Conservation (phyloP, 345 rosid genomes). For the Populus davidiana region DNA sequence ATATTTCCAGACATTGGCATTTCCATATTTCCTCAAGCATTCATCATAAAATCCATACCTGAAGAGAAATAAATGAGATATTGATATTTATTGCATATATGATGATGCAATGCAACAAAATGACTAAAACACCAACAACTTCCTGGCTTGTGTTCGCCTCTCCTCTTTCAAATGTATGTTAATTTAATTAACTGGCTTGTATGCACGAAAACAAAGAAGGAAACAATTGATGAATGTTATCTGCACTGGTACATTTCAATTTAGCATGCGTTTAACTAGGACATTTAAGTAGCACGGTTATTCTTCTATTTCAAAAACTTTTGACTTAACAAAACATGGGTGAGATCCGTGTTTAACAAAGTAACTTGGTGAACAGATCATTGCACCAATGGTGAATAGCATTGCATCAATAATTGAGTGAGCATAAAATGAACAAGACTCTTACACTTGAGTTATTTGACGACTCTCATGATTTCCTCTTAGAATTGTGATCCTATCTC, state of each 20-base stretch:
- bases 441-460: conserved; percentile 41
- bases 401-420: not conserved
- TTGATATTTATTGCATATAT: not conserved
- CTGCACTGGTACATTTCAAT: not conserved
- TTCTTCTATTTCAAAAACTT: not conserved
- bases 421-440: not conserved
- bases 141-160: not conserved
- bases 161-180: not conserved
- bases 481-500: conserved; percentile 36
- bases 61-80: conserved; percentile 2
- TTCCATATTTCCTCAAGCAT: conserved; percentile 37
- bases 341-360: not conserved
- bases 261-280: not conserved
- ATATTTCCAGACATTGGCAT: conserved; percentile 40
- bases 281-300: not conserved
- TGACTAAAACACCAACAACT: not conserved
- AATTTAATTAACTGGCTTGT: not conserved
- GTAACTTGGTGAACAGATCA: not conserved
- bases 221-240: not conserved
- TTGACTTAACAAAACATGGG: not conserved
- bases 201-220: not conserved
- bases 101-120: not conserved
- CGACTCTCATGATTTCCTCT: conserved; percentile 41
- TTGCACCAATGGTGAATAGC: not conserved
- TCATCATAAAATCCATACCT: conserved; percentile 40